Evolutionary conservation across 805 yeast species (phyloP).

Genomic region (Candida patagonica): DNA sequence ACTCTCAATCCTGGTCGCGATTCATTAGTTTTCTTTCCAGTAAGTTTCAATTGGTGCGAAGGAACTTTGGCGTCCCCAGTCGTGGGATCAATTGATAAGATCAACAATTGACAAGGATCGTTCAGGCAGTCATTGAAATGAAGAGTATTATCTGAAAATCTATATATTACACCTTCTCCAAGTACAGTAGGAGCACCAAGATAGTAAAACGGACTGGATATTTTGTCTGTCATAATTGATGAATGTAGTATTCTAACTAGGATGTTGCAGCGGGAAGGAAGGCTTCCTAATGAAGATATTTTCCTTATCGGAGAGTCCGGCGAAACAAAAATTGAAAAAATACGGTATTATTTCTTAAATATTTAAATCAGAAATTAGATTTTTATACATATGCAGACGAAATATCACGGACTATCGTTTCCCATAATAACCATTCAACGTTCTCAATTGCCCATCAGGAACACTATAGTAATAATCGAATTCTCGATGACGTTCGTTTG

Average conservation of each 20-base stretch:
- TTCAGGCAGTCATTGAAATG: slow-evolving; percentile 28
- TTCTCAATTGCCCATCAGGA: neutral
- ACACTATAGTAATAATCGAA: neutral
- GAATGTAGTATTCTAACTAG: too few species aligned
- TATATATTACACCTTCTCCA: slow-evolving; percentile 30
- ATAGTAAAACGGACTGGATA: slow-evolving; percentile 11
- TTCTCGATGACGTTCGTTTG: neutral
- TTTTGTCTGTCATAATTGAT: too few species aligned
- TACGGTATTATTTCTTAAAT: too few species aligned
- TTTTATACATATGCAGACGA: too few species aligned
- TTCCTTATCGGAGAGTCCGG: too few species aligned
- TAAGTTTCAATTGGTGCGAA: slow-evolving; percentile 8
- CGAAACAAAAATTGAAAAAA: too few species aligned
- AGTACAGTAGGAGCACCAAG: slow-evolving; percentile 23
- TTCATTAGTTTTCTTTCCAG: slow-evolving; percentile 12
- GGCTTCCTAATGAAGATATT: too few species aligned
- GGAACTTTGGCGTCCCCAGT: slow-evolving; percentile 22
- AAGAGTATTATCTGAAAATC: slow-evolving; percentile 26
- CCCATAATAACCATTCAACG: slow-evolving; percentile 1
- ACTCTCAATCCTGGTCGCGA: slow-evolving; percentile 20
- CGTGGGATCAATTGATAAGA: slow-evolving; percentile 21
- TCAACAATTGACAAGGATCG: slow-evolving; percentile 22
- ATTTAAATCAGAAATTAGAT: too few species aligned
- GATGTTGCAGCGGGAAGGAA: too few species aligned
- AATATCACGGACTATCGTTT: too few species aligned